phyloP scores from a whole-genome alignment of 495 filamentous ascomycete genomes.

The Aspergillus kassunensis region DNA sequence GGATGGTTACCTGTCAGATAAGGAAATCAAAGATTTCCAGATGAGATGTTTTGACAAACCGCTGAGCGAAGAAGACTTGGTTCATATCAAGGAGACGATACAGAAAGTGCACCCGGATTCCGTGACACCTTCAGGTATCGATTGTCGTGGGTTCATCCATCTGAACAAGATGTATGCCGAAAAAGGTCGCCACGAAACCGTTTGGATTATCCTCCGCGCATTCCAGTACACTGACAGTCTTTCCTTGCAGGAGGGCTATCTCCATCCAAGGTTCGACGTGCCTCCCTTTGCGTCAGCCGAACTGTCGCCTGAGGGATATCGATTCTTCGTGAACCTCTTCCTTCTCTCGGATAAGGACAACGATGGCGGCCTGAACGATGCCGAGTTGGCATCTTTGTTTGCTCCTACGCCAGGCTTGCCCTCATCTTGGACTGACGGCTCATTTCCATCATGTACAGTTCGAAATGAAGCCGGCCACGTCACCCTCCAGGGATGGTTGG shows the following conservation, averaged over 20 bases:
- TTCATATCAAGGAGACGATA: slow-evolving; percentile 84
- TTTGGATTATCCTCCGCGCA: slow-evolving; percentile 93
- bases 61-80: slow-evolving; percentile 69
- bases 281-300: slow-evolving; percentile 88
- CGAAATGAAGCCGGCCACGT: slow-evolving; percentile 93
- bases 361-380: slow-evolving; percentile 84
- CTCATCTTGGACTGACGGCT: slow-evolving; percentile 80
- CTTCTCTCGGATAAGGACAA: slow-evolving; percentile 94
- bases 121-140: slow-evolving; percentile 67
- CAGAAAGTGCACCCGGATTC: slow-evolving; percentile 61
- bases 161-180: slow-evolving; percentile 95
- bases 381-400: slow-evolving; percentile 81
- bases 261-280: slow-evolving; percentile 93
- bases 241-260: slow-evolving; percentile 80
- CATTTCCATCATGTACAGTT: slow-evolving; percentile 91
- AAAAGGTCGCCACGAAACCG: slow-evolving; percentile 96
- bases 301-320: slow-evolving; percentile 88
- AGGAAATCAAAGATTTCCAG: slow-evolving; percentile 88
- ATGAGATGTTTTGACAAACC: slow-evolving; percentile 85
- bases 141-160: slow-evolving; percentile 74
- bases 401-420: slow-evolving; percentile 91
- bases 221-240: slow-evolving; percentile 96
- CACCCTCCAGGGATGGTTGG: slow-evolving; percentile 95
- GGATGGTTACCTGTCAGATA: slow-evolving; percentile 88
- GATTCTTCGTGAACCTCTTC: slow-evolving; percentile 97